Conservation (phyloP, 2,329 filamentous ascomycete genomes). For the Sclerotinia nivalis region DNA sequence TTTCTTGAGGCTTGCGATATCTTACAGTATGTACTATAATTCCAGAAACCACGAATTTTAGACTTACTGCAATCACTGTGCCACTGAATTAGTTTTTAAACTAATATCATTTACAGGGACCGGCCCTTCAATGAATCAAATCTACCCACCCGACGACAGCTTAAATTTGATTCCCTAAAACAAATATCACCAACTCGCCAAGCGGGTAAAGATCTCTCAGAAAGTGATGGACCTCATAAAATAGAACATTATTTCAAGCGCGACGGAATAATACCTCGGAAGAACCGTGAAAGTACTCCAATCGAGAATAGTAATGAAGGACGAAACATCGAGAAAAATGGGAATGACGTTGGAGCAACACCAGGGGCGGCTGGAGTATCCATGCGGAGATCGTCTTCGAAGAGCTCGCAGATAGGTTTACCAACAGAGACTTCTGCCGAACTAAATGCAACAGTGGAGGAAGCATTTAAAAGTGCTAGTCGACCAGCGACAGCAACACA, state of each 20-base stretch:
- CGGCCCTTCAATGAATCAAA: constrained; percentile 53
- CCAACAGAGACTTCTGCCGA: constrained; percentile 32
- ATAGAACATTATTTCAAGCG: constrained; percentile 30
- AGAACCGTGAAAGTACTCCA: constrained; percentile 35
- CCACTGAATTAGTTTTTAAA: constrained; percentile 20
- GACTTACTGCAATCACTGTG: neutral
- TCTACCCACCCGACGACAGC: constrained; percentile 52
- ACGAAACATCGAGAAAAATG: constrained; percentile 24
- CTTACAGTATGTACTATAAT: constrained; percentile 54
- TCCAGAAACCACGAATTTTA: neutral
- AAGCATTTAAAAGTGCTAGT: constrained; percentile 32
- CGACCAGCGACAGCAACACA: constrained; percentile 25
- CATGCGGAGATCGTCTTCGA: constrained; percentile 37
- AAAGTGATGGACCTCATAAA: constrained; percentile 30
- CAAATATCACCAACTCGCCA: constrained; percentile 41
- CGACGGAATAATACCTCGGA: constrained; percentile 35
- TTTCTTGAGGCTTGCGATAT: constrained; percentile 61
- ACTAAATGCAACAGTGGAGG: constrained; percentile 33
- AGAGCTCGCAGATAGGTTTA: constrained; percentile 39
- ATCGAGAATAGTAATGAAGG: constrained; percentile 31
- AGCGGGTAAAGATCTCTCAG: constrained; percentile 31
- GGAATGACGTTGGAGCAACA: constrained; percentile 24
- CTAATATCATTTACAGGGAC: constrained; percentile 45
- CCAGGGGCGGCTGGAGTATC: constrained; percentile 24
- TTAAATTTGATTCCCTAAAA: constrained; percentile 49